Base-by-base conservation (phyloP, 306 rosid species). In the Corylus avellana region DNA sequence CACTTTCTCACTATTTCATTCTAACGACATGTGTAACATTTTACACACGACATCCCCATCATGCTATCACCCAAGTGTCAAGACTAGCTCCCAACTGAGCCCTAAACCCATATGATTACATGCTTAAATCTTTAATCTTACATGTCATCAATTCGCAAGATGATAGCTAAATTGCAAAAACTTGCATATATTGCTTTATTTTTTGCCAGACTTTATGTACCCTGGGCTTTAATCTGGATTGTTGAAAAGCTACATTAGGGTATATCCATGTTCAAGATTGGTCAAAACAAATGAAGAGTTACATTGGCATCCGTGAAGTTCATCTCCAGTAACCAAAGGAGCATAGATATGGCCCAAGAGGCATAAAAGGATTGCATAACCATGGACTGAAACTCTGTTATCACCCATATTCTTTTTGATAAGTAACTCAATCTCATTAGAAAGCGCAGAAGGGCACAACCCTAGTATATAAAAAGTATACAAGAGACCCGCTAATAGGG, bases 21-120 rank as follows among this genome's bases (percentile, higher is more conserved):
- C 18, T 18, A 9, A 47, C 50, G 17, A 4, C 29, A 39, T 39
- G 70, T 17, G 72, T 14, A 67, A 67, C 50, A 67, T 67, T 50
- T 39, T 42, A 67, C 22, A 39, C 11, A 39, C 1, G 14, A 67
- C 48, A 39, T 67, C 13, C 42, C 18, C 29, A 67, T 67, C 72
- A 67, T 18, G 51, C 72, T 39, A 67, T 39, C 71, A 66, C 71
- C 64, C 10, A 58, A 22, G 64, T 22, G 64, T 22, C 64, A 58
- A 58, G 37, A 58, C 14, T 10, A 58, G 35, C 22, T n/a, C 64
- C 12, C 64, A 58, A 58, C 64, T 14, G 9, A 22, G 3, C 32
- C 22, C 35, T 55, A 2, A 59, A 27, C 37, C 66, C 12, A 20
- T 25, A 58, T 58, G 64, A 10, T 20, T 22, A 20, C 66, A 59